Percentiles rank a stretch among this genome's conserved stretches.
phyloP scores from a whole-genome alignment of 441 rosid species.

The Manihot esculenta region DNA sequence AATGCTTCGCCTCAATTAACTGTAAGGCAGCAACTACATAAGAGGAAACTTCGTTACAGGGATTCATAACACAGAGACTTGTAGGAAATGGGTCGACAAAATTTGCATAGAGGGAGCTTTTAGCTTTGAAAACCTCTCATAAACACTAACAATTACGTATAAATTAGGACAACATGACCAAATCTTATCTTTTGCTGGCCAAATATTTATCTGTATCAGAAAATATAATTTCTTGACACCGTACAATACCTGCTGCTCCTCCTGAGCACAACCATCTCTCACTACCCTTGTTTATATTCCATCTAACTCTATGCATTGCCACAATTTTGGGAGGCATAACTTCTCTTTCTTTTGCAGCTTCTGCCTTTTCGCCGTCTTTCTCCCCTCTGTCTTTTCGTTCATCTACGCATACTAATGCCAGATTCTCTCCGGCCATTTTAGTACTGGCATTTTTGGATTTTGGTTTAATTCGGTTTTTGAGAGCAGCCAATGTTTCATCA shows the following conservation, averaged over 20 bases:
- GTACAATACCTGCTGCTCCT: slow-evolving; percentile 81
- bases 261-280: slow-evolving; percentile 90
- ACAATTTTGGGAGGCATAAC: slow-evolving; percentile 59
- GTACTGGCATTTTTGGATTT: slow-evolving; percentile 28
- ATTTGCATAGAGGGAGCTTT: too few species aligned
- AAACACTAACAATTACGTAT: too few species aligned
- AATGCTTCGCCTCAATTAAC: too few species aligned
- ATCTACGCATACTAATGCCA: slow-evolving; percentile 22
- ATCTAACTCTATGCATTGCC: slow-evolving; percentile 71
- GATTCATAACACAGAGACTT: too few species aligned
- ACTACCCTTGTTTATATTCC: slow-evolving; percentile 89
- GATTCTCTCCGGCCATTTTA: slow-evolving; percentile 26
- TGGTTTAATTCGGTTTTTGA: slow-evolving; percentile 23
- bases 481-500: slow-evolving; percentile 35
- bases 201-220: slow-evolving; percentile 19
- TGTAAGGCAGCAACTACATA: too few species aligned
- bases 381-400: slow-evolving; percentile 25
- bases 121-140: too few species aligned
- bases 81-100: too few species aligned
- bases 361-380: slow-evolving; percentile 25
- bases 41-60: too few species aligned
- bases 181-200: slow-evolving; percentile 14
- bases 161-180: too few species aligned
- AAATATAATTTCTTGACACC: slow-evolving; percentile 62
- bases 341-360: slow-evolving; percentile 22